Conservation (phyloP, 2,329 filamentous ascomycete species). For the Trichoderma atroviride region DNA sequence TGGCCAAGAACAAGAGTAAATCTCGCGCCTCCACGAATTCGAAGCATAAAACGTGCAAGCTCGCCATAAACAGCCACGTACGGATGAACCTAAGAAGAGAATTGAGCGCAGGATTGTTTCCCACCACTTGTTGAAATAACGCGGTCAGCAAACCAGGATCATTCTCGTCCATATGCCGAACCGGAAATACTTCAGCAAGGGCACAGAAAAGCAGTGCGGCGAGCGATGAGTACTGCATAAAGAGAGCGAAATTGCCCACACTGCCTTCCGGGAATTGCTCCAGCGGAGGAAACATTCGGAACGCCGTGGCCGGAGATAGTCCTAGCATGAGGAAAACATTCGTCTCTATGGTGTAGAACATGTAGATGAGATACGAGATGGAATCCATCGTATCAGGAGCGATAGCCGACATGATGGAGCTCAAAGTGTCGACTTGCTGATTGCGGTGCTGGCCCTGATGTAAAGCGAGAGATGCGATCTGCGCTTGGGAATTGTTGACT, state of each 20-base stretch:
- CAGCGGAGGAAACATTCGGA: background rate
- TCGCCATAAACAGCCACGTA: background rate
- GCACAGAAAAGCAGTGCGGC: background rate
- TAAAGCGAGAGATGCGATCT: background rate
- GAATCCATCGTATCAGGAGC: background rate
- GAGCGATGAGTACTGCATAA: too few species aligned
- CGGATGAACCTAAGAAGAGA: background rate
- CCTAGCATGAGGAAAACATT: background rate
- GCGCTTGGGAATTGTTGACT: too few species aligned
- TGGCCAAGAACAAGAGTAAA: background rate
- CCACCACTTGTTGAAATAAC: background rate
- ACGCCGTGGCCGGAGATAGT: background rate
- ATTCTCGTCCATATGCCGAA: too few species aligned
- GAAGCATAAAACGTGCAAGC: background rate
- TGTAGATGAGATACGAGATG: background rate
- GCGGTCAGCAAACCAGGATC: background rate
- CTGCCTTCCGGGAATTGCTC: background rate
- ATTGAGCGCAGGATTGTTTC: background rate
- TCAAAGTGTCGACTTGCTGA: background rate
- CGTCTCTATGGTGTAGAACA: background rate
- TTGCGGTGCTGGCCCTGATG: background rate
- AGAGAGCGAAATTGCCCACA: too few species aligned
- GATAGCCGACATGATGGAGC: background rate
- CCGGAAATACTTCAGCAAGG: too few species aligned
- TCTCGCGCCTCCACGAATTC: too few species aligned